Base-by-base conservation (phyloP, 306 rosid species). In the Pyrus pyrifolia region DNA sequence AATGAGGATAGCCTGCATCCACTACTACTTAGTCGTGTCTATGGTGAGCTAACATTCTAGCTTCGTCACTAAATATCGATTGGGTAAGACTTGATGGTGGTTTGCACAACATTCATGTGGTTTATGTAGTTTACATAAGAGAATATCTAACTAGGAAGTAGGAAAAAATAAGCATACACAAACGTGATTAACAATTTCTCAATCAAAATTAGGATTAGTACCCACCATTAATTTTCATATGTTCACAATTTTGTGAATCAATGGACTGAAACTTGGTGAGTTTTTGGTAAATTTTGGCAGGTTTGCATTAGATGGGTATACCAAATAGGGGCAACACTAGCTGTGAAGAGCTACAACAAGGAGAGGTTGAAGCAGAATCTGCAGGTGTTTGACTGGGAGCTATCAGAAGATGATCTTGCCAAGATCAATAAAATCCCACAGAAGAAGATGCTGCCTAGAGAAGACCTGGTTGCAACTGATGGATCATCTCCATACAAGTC, bases 401-500 rank as follows among this genome's bases (percentile, higher is more conserved):
- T 87, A n/a, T 55, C 80, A 18, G 71, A 78, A 45, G 78, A 73
- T 13, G 89, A 85, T 64, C 62, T 77, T 15, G 44, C 80, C 22
- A 83, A 78, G 78, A 85, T 87, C 69, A 76, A 64, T n/a, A 76
- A 70, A 11, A 19, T 87, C 79, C 76, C 81, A 68, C 72, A 33
- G 74, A 49, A 44, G 19, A 81, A 44, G 27, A 59, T 64, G 27
- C 49, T 53, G n/a, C 17, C 1, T 21, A 65, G 31, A 25, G 61
- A 71, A 11, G 70, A 30, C 6, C 59, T 64, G 6, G 27, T 81
- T 66, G 46, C 85, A 3, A 46, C 71, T 12, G 5, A 44, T 40
- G 92, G 88, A 79, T 19, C 70, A 21, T 66, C 70, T 3, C 91
- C 94, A 18, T 87, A 85, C 81, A 82, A 89, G 49, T 87, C 94